A percentile compares a stretch with the other conserved stretches of the same genome.
These are phyloP conservation scores for Emmonsia crescens DNA, from an alignment of 2,329 filamentous ascomycete genomes.

Conservation along the genomic window DNA sequence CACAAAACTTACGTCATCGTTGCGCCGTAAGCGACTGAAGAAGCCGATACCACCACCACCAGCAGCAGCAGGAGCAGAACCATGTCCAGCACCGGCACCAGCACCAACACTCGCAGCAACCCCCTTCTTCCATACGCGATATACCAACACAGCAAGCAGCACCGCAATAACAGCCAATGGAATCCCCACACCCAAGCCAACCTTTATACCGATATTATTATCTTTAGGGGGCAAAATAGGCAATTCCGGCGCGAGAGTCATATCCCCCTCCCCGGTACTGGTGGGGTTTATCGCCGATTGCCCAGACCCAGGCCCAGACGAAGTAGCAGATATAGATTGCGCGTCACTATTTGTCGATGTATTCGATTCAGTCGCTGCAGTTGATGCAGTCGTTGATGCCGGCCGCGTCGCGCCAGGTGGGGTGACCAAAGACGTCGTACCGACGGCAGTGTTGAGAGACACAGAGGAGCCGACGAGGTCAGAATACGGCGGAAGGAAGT, in stretches of 20 bases:
- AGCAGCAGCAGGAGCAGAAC: not conserved
- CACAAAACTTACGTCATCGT: not conserved
- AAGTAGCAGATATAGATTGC: not conserved
- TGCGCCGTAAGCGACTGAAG: not conserved
- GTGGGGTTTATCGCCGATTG: not conserved
- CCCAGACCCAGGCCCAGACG: not conserved
- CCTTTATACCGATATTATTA: not conserved
- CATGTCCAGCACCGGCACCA: not conserved
- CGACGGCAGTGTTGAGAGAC: not conserved
- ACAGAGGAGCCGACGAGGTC: conserved; percentile 1
- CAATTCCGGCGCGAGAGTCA: not conserved
- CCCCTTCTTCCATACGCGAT: not conserved
- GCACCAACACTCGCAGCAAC: not conserved
- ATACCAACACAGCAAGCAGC: not conserved
- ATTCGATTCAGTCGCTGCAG: not conserved
- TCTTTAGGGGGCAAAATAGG: not conserved
- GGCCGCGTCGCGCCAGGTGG: not conserved
- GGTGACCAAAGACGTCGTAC: not conserved
- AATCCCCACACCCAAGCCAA: conserved; percentile 5
- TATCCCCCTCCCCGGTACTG: not conserved
- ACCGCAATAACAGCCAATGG: conserved; percentile 2
- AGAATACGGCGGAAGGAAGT: not conserved
- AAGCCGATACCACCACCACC: not conserved
- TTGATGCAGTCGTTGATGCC: not conserved
- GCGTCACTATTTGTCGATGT: not conserved